Percentiles rank a stretch among this genome's conserved stretches.
Evolutionary conservation across 371 early-diverging fungal genomes (phyloP).

Genomic region (Quaeritorhiza haematococci): DNA sequence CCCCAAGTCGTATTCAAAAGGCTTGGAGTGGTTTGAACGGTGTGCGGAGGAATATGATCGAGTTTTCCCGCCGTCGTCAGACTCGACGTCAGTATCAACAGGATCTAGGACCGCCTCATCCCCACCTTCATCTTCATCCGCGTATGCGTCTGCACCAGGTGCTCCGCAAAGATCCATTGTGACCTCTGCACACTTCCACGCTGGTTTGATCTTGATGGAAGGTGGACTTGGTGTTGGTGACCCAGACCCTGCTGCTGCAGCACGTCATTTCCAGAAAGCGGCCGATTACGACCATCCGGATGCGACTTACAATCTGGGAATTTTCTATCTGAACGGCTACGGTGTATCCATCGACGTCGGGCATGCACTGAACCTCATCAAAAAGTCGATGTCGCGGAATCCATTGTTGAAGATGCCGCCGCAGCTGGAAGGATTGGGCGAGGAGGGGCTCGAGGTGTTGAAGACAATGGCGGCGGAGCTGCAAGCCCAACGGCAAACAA

Average conservation of each 20-base stretch:
- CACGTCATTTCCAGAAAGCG: slow-evolving; percentile 11
- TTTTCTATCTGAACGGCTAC: slow-evolving; percentile 31
- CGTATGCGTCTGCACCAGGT: no score
- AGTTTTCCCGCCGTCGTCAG: background rate
- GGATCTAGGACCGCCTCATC: no score
- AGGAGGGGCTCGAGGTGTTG: slow-evolving; percentile 7
- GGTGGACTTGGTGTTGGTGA: slow-evolving; percentile 27
- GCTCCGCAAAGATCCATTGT: no score
- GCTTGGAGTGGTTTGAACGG: slow-evolving; percentile 18
- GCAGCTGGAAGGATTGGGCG: slow-evolving; percentile 19
- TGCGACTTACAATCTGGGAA: slow-evolving; percentile 28
- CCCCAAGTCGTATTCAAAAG: slow-evolving; percentile 8
- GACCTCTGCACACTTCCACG: slow-evolving; percentile 20
- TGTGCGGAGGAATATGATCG: slow-evolving; percentile 7
- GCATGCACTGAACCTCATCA: slow-evolving; percentile 20
- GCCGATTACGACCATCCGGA: slow-evolving; percentile 22
- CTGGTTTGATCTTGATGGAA: slow-evolving; percentile 26
- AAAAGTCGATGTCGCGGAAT: slow-evolving; percentile 12
- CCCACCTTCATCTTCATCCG: background rate
- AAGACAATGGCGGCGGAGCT: slow-evolving; percentile 3
- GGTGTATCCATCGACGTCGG: slow-evolving; percentile 19
- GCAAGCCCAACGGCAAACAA: background rate
- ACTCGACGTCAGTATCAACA: background rate
- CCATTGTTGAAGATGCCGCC: slow-evolving; percentile 18
- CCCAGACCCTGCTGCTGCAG: slow-evolving; percentile 20